Conservation (phyloP, 768 basidiomycete species). For the Lactifluus rugatus region DNA sequence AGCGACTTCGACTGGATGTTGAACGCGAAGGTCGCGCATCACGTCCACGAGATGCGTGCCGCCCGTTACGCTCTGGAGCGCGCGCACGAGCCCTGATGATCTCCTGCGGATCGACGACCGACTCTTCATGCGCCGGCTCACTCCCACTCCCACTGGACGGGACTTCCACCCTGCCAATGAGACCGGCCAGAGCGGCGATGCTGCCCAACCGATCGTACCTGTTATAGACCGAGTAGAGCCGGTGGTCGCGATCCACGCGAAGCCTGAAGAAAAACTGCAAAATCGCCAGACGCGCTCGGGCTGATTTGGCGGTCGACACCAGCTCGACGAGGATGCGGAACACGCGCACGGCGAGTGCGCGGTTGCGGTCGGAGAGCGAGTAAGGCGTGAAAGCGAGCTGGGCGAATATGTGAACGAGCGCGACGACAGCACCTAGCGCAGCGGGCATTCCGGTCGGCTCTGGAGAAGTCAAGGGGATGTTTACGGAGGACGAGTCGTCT, state of each 20-base stretch:
- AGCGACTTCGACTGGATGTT: conserved; percentile 25
- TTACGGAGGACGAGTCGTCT: conserved; percentile 27
- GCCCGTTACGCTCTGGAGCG: conserved; percentile 18
- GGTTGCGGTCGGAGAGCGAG: conserved; percentile 36
- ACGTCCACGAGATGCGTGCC: conserved; percentile 19
- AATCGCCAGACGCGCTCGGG: conserved; percentile 55
- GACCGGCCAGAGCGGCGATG: conserved; percentile 45
- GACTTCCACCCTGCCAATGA: conserved; percentile 47
- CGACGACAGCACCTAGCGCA: conserved; percentile 50
- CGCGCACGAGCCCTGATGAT: conserved; percentile 15
- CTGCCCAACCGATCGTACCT: conserved; percentile 50
- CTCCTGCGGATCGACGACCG: conserved; percentile 6
- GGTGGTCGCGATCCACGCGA: conserved; percentile 83
- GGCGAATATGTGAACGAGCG: conserved; percentile 56
- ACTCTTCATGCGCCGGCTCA: conserved; percentile 13
- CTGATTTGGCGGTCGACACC: conserved; percentile 36
- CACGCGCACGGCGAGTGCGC: conserved; percentile 44
- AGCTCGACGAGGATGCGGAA: conserved; percentile 45
- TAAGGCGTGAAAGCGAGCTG: conserved; percentile 64
- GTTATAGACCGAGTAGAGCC: conserved; percentile 56
- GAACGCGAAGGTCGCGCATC: conserved; percentile 17
- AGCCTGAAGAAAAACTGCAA: conserved; percentile 85
- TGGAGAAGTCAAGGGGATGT: conserved; percentile 21
- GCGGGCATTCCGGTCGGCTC: conserved; percentile 27
- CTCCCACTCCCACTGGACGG: neutral